phyloP scores from a whole-genome alignment of 2,329 filamentous ascomycete species.

The Tricladium varicosporioides region DNA sequence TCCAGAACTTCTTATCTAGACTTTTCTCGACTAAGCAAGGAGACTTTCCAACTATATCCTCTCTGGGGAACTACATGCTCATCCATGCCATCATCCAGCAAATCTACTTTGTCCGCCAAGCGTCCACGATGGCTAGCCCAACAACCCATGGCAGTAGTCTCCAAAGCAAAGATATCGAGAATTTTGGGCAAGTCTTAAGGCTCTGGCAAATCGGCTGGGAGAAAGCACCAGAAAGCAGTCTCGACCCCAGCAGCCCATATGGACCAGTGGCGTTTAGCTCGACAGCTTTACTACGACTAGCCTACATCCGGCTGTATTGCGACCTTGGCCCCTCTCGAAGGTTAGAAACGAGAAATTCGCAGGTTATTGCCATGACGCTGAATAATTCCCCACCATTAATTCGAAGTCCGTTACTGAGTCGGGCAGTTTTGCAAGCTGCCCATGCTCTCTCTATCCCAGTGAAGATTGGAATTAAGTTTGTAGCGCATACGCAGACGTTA shows the following conservation, averaged over 20 bases:
- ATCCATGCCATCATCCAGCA: slow-evolving; percentile 72
- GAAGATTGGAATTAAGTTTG: slow-evolving; percentile 61
- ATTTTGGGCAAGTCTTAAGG: slow-evolving; percentile 52
- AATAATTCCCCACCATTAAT: slow-evolving; percentile 56
- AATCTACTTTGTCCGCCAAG: slow-evolving; percentile 58
- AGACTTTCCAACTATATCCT: slow-evolving; percentile 43
- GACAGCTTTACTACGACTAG: slow-evolving; percentile 57
- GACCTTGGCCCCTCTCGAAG: slow-evolving; percentile 61
- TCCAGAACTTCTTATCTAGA: slow-evolving; percentile 55
- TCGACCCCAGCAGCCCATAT: slow-evolving; percentile 50
- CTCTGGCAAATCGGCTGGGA: slow-evolving; percentile 60
- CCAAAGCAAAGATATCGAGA: slow-evolving; percentile 51
- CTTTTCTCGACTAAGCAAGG: slow-evolving; percentile 38
- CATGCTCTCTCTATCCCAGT: slow-evolving; percentile 67
- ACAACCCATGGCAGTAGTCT: slow-evolving; percentile 1
- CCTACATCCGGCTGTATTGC: slow-evolving; percentile 64
- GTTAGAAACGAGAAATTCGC: slow-evolving; percentile 63
- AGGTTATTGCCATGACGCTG: slow-evolving; percentile 58
- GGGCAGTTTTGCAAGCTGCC: slow-evolving; percentile 65
- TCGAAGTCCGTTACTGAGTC: slow-evolving; percentile 57
- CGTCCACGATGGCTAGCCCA: not conserved
- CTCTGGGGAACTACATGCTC: slow-evolving; percentile 67
- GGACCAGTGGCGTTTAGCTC: slow-evolving; percentile 67
- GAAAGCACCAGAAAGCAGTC: slow-evolving; percentile 37
- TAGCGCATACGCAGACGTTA: slow-evolving; percentile 54